Base-by-base conservation (phyloP, 148 eudicot genomes). In the Amaranthus hypochondriacus region DNA sequence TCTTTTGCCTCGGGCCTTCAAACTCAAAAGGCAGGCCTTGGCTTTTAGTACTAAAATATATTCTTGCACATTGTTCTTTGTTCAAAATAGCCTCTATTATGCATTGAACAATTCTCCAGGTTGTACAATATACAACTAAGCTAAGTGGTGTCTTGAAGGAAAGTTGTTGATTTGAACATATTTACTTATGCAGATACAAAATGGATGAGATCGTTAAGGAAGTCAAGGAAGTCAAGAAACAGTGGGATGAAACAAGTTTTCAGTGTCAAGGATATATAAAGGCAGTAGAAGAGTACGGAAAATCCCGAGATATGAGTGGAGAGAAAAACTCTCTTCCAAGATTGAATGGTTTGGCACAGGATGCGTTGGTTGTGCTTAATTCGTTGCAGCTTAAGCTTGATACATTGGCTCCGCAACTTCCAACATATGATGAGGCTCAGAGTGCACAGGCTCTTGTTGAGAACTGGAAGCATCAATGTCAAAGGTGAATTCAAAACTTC, bases 311-410 rank as follows among this genome's bases (percentile, higher is more conserved):
- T 0, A 50, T 73, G 5, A 49, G n/a, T 13, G 58, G 82, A 75
- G 76, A 77, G 76, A 89, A 83, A 62, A 81, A 85, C 48, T 94
- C 98, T 13, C 82, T 90, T 79, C 94, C 92, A 9, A 81, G 98
- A 81, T 87, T 93, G 83, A 90, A 90, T 59, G 89, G 91, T 21
- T 59, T 94, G 18, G 98, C 92, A 54, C 97, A 94, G 73, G 98
- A 94, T 75, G 92, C 85, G 10, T 21, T 94, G 68, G 85, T 83
- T 60, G 62, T 78, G 81, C 95, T 94, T 58, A 81, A 77, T 53
- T 83, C 96, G 0, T 78, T 91, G 81, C 93, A 82, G 67, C 87
- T 89, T 71, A 85, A 89, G 75, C 83, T 94, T 71, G 98, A 94
- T 83, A 83, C 89, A 60, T 84, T 94, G 72, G 92, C 92, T 14